Base-by-base conservation (phyloP, 352 stramenopile genomes). In the Globisporangium camurandrum region DNA sequence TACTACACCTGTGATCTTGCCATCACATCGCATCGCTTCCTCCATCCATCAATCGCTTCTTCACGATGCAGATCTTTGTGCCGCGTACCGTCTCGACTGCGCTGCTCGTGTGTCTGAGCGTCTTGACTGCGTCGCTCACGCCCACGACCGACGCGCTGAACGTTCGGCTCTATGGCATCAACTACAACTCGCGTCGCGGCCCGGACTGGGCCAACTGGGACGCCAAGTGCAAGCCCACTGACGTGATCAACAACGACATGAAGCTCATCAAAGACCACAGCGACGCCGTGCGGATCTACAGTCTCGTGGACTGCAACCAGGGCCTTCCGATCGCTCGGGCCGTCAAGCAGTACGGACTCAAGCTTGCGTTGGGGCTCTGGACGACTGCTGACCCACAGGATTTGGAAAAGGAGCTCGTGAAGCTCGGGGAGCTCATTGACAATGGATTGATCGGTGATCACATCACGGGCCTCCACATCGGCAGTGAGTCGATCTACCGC, bases 401-500 rank as follows among this genome's bases (percentile, higher is more conserved):
- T 31, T 52, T 87, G n/a, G 37, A 74, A 1, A 31, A 59, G 8
- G 75, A 87, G 64, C 74, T 78, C 42, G 41, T 26, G 3, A 71
- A 72, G 49, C 62, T 88, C 2, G 51, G 36, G 1, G n/a, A 38
- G 11, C 43, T 86, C 26, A 67, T 86, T 44, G 59, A 71, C 27
- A 46, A 4, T 9, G 65, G 64, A 0, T 48, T 84, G 2, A 52
- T 86, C 10, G 66, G 84, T 43, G 42, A 56, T 56, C 75, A 77
- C 38, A 65, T 88, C 33, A 50, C 73, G 17, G 71, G 59, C 9
- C 33, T 91, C 17, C 56, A 80, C 51, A 72, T 91, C 0, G 79
- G 75, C 28, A 86, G 69, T 34, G 76, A 88, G 28, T 66, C 76
- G 24, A 71, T 91, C 41, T 88, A 88, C 69, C 76, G 75, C 37